Percentiles rank a stretch among this genome's conserved stretches.
Evolutionary conservation across 345 rosid genomes (phyloP).

Genomic region (Moringa oleifera): DNA sequence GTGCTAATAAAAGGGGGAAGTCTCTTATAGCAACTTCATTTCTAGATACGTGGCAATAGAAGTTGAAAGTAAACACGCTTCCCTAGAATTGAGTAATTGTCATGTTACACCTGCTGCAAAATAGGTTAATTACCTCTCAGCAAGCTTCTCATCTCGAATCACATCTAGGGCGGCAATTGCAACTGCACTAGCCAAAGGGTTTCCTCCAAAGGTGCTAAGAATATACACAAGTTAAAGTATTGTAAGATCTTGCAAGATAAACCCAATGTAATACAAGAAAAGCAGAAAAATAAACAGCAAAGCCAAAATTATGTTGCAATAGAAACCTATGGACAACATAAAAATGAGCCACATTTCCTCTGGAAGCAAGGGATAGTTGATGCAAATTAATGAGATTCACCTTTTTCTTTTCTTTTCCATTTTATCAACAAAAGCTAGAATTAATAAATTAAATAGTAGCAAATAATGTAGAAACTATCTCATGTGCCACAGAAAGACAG

Average conservation of each 20-base stretch:
- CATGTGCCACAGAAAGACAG: too few species aligned
- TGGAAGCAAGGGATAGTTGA: neutral
- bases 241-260: conserved; percentile 8
- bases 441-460: too few species aligned
- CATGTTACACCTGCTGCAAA: neutral
- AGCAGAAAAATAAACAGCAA: neutral
- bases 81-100: neutral
- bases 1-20: neutral
- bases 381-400: neutral
- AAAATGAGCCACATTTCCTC: neutral
- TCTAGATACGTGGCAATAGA: too few species aligned
- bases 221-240: conserved; percentile 6
- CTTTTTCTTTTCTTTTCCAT: too few species aligned
- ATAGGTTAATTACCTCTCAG: conserved; percentile 43
- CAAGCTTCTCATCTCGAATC: conserved; percentile 67
- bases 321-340: neutral
- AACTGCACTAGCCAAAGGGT: conserved; percentile 93
- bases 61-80: too few species aligned
- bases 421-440: too few species aligned
- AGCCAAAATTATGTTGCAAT: neutral
- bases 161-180: conserved; percentile 87
- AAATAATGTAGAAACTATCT: too few species aligned
- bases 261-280: neutral
- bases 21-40: neutral
- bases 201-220: conserved; percentile 92